Evolutionary conservation across 257 asterid genomes (phyloP).

Genomic region (Salvia miltiorrhiza): DNA sequence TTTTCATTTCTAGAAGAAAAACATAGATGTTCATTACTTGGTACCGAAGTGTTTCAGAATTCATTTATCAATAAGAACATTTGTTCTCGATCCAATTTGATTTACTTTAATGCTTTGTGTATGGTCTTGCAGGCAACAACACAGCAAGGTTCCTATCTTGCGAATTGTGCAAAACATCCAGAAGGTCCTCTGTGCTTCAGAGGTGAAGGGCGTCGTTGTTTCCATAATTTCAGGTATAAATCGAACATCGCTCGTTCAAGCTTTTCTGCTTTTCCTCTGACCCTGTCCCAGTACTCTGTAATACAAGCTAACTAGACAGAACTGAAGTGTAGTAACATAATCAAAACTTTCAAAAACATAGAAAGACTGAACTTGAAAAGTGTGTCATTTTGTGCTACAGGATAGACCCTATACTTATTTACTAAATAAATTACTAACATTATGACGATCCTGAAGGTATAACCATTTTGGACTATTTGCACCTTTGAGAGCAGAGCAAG

Average conservation of each 20-base stretch:
- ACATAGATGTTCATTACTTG: conserved; percentile 35
- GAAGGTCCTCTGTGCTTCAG: background rate
- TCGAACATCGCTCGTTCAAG: background rate
- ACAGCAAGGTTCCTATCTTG: conserved; percentile 68
- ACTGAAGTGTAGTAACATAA: too few species aligned
- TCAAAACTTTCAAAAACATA: too few species aligned
- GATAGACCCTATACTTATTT: background rate
- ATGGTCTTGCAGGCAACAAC: conserved; percentile 49
- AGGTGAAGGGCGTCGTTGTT: conserved; percentile 34
- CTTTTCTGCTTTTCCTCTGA: background rate
- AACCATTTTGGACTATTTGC: conserved; percentile 66
- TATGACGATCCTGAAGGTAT: conserved; percentile 40
- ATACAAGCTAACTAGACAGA: background rate
- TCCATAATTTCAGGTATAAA: conserved; percentile 54
- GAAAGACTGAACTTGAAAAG: too few species aligned
- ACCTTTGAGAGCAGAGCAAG: conserved; percentile 63
- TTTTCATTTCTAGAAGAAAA: conserved; percentile 47
- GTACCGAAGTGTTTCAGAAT: background rate
- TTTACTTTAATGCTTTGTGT: background rate
- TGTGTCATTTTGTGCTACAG: background rate
- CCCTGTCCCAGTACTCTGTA: background rate
- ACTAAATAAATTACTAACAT: conserved; percentile 4
- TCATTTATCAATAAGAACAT: background rate
- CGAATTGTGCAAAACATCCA: conserved; percentile 30
- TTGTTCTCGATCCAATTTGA: background rate